Conservation (phyloP, 2,329 filamentous ascomycete species). For the Curvularia sp. region DNA sequence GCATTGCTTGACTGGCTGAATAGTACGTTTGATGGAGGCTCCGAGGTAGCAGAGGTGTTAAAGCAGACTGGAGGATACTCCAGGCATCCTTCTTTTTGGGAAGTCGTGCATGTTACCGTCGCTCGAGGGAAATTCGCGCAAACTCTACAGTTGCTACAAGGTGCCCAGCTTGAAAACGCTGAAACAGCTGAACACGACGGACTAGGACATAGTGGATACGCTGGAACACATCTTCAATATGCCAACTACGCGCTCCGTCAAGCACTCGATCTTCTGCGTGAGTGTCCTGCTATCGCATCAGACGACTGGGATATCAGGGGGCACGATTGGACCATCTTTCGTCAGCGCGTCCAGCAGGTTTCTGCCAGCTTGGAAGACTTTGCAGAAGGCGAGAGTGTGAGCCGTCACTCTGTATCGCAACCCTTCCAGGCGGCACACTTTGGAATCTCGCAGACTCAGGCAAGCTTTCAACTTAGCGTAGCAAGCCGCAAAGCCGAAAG, state of each 20-base stretch:
- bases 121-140: constrained; percentile 76
- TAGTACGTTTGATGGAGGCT: constrained; percentile 72
- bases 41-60: constrained; percentile 71
- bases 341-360: constrained; percentile 74
- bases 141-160: constrained; percentile 71
- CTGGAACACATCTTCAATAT: constrained; percentile 76
- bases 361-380: constrained; percentile 76
- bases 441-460: constrained; percentile 54
- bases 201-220: constrained; percentile 71
- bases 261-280: constrained; percentile 72
- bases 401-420: constrained; percentile 53
- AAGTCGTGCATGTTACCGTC: constrained; percentile 72
- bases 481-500: constrained; percentile 78
- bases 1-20: constrained; percentile 85
- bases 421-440: constrained; percentile 55
- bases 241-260: constrained; percentile 75
- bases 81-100: constrained; percentile 82
- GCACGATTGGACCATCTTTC: constrained; percentile 83
- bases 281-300: constrained; percentile 71
- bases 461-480: constrained; percentile 69
- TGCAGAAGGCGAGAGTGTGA: constrained; percentile 73
- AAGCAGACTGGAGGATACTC: constrained; percentile 74
- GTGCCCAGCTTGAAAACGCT: constrained; percentile 80
- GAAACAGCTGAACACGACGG: constrained; percentile 69
- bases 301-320: constrained; percentile 84